Percentiles rank a stretch among this genome's conserved stretches.
Evolutionary conservation across 345 rosid genomes (phyloP).

Genomic region (Eucalyptus cloeziana): DNA sequence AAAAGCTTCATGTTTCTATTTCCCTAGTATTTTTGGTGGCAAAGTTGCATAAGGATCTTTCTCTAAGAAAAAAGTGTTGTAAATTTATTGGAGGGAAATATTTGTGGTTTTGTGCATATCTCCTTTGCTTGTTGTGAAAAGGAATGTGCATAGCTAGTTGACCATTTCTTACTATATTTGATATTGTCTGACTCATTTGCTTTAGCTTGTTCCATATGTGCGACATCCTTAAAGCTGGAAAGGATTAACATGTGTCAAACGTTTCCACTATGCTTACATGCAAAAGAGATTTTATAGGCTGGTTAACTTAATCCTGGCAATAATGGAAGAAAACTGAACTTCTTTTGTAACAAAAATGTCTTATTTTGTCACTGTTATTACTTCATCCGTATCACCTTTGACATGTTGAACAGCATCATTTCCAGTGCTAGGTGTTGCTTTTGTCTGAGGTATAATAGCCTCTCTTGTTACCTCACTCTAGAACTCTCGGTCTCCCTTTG

Average conservation of each 20-base stretch:
- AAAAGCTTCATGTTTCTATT: not conserved
- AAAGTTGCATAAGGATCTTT: not conserved
- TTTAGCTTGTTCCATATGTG: not conserved
- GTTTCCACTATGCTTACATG: not conserved
- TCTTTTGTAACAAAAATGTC: not conserved
- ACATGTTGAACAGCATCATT: not conserved
- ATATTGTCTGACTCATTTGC: not conserved
- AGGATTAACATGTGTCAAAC: not conserved
- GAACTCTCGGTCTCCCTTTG: not conserved
- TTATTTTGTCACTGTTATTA: not conserved
- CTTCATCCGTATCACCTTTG: not conserved
- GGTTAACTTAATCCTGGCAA: not conserved
- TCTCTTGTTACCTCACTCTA: not conserved
- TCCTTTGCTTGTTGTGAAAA: not conserved
- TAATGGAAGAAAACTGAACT: not conserved
- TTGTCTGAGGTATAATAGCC: not conserved
- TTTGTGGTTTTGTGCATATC: not conserved
- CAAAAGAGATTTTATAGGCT: not conserved
- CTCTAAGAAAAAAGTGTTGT: not conserved
- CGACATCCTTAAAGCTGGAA: not conserved
- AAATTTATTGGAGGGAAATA: not conserved
- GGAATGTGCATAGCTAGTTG: not conserved
- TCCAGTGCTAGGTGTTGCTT: not conserved
- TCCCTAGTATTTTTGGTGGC: not conserved
- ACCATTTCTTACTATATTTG: not conserved